Base-by-base conservation (phyloP, 495 filamentous ascomycete species). In the Aspergillus bertholletiae region DNA sequence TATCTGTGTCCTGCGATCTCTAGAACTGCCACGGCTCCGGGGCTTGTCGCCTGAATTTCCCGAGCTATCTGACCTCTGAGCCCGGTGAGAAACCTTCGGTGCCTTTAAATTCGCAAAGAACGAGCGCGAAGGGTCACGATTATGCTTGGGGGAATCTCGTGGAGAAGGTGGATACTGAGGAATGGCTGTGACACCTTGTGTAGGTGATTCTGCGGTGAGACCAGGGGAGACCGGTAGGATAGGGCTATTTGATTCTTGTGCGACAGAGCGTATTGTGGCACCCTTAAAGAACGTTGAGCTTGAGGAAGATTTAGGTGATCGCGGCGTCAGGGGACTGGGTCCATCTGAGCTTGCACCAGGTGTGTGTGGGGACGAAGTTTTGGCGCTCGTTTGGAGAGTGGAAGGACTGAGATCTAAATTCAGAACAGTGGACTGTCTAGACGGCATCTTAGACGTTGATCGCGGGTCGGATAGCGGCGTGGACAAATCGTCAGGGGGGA, bases 101-200 rank as follows among this genome's bases (percentile, higher is more conserved):
- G 79, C 78, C 53, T 80, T 80, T 51, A 82, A 66, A 47, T 74
- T 83, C 21, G 79, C 71, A 54, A 85, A 85, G 41, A 84, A 81
- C 2, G 79, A 79, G 50, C 71, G 78, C 7, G 81, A 83, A 5
- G 72, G 65, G 51, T 83, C 81, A 51, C 80, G 73, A n/a, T 66
- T 60, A 52, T 80, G 80, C 57, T 75, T 81, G 2, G 74, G 63
- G 17, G 71, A 69, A 11, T 72, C 68, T 49, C 69, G 77, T 3
- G 78, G 75, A 8, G 77, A 81, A 7, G 80, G 71, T 32, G 80
- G 79, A 53, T 78, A 71, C 59, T 76, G 74, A 30, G 80, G 80
- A 47, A 82, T 77, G 18, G 82, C 74, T 13, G 81, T 82, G 47
- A 80, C 57, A 7, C 73, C 75, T 21, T 79, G 79, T 17, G 78